Percentiles rank a stretch among this genome's conserved stretches.
Evolutionary conservation across 202 grass and related monocot genomes (phyloP).

Genomic region (Schoenoplectus triqueter): DNA sequence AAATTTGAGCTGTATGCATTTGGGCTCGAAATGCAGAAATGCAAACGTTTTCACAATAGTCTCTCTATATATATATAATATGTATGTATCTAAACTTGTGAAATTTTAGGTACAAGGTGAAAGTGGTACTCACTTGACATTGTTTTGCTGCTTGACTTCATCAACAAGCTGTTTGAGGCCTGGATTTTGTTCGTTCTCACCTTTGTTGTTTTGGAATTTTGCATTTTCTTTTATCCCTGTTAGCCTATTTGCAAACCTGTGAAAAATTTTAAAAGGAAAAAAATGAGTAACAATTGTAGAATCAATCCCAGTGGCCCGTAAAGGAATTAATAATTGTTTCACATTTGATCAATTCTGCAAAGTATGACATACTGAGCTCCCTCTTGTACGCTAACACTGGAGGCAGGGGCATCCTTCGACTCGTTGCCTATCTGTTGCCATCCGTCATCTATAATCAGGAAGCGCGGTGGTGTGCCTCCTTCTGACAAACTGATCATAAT

Average conservation of each 20-base stretch:
- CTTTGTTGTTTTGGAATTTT: slow-evolving; percentile 61
- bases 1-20: too few species aligned
- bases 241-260: slow-evolving; percentile 58
- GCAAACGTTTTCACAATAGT: too few species aligned
- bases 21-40: too few species aligned
- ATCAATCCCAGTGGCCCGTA: background rate
- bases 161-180: slow-evolving; percentile 65
- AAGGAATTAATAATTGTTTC: background rate
- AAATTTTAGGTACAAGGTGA: background rate
- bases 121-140: slow-evolving; percentile 42
- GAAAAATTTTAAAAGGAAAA: background rate
- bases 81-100: background rate
- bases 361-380: slow-evolving; percentile 65
- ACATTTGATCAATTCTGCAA: background rate
- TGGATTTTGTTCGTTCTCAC: background rate
- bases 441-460: slow-evolving; percentile 87
- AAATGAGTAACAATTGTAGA: background rate
- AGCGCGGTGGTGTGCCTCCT: slow-evolving; percentile 60
- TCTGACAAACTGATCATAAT: slow-evolving; percentile 50
- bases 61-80: too few species aligned
- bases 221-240: slow-evolving; percentile 86
- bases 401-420: slow-evolving; percentile 7
- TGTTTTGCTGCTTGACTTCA: slow-evolving; percentile 46
- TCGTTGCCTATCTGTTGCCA: slow-evolving; percentile 86
- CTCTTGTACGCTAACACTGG: slow-evolving; percentile 54